Evolutionary conservation across 2,329 filamentous ascomycete species (phyloP), one percentile per base, ranked within the genome.

Genomic region (Aschersonia sp.): DNA sequence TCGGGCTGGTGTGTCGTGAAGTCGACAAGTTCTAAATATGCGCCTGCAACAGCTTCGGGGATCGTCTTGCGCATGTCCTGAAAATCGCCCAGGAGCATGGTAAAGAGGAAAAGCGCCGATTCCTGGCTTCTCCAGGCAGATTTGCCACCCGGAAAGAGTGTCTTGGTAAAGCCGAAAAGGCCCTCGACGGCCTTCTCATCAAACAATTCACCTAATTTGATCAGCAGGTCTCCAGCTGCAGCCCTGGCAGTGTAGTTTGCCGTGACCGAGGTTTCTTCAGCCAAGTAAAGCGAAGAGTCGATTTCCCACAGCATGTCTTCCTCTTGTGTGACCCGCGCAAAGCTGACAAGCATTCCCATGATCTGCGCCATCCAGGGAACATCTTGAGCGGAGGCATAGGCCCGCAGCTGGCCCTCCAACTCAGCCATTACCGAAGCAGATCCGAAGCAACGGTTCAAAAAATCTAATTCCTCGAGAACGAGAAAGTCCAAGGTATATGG

Each of bases 281-380:
- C 91, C 44, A 98, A 74, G 65, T 94, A 98, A 2, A 98, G 77
- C 50, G 94, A 97, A 55, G 94, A 85, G 63, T 98, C 92, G 52
- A 96, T 88, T 56, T 96, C 88, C 92, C 92, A 98, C 7, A 98
- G 68, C 5, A 86, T 88, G 66, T 96, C 88, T 60, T 97, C 92
- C 63, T 98, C 92, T 31, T 80, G 82, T 2, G 85, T 89, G 56
- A 98, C 94, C 54, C 91, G 87, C 9, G 89, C 84, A 65, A 94
- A 97, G 1, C 82, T 80, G 28, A 89, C 80, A 7, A 89, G 78
- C 54, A 96, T 75, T 61, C 84, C 85, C 78, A 96, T 85, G 28
- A 96, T 80, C 58, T 95, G 85, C 35, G 85, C 75, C 54, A 96
- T 75, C 91, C 91, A 97, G 5, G 80, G 79, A 2, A 82, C 81